Conservation (phyloP, 257 asterid species). For the Solanum stenotomum region DNA sequence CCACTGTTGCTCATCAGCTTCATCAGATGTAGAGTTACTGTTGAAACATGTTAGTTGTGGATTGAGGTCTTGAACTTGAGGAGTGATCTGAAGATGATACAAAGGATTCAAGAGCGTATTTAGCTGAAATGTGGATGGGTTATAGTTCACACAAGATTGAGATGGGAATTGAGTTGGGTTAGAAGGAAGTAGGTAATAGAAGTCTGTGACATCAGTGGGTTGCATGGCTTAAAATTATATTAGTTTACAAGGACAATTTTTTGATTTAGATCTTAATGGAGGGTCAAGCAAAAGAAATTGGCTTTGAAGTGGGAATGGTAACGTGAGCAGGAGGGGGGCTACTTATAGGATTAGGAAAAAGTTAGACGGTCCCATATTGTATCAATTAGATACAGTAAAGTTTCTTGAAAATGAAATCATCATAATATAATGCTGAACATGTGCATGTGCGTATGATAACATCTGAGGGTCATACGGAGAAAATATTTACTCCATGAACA, state of each 20-base stretch:
- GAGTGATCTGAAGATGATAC: constrained; percentile 30
- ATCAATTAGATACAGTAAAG: constrained; percentile 33
- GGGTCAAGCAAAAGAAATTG: background rate
- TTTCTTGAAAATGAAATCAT: constrained; percentile 35
- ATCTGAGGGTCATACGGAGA: constrained; percentile 8
- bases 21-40: constrained; percentile 85
- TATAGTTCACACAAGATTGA: constrained; percentile 22
- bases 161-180: constrained; percentile 41
- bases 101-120: constrained; percentile 36
- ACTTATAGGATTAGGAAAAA: constrained; percentile 49
- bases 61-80: constrained; percentile 54
- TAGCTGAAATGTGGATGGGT: constrained; percentile 32
- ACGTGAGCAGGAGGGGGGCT: constrained; percentile 28
- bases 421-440: constrained; percentile 25
- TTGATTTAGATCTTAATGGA: constrained; percentile 8
- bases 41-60: constrained; percentile 50
- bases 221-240: constrained; percentile 42
- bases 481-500: constrained; percentile 12
- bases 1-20: constrained; percentile 64
- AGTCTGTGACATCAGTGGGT: constrained; percentile 47
- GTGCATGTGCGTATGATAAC: constrained; percentile 3
- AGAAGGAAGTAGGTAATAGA: constrained; percentile 43
- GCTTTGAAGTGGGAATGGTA: constrained; percentile 36
- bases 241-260: background rate
- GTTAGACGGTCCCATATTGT: constrained; percentile 21